Evolutionary conservation across 768 basidiomycete genomes (phyloP).

Genomic region (Terana coerulea): DNA sequence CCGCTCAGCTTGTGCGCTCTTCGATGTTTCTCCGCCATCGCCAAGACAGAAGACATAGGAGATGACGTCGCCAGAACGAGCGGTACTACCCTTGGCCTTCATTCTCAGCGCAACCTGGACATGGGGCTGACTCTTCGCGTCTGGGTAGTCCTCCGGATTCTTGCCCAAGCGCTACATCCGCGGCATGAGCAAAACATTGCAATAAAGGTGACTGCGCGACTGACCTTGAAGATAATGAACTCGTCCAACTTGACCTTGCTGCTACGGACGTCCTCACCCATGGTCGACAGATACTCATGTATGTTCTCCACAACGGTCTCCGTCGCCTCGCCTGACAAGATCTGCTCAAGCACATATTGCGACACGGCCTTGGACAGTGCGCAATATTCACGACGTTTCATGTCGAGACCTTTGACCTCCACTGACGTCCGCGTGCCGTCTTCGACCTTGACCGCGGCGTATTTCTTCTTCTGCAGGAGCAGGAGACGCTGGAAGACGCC

Average conservation of each 20-base stretch:
- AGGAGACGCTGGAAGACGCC: conserved; percentile 89
- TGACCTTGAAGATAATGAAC: conserved; percentile 91
- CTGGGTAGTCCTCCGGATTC: conserved; percentile 95
- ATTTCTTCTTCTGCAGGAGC: conserved; percentile 98
- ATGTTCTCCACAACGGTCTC: conserved; percentile 88
- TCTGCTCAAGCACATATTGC: conserved; percentile 85
- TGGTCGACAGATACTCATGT: conserved; percentile 80
- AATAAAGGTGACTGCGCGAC: conserved; percentile 11
- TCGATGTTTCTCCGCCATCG: conserved; percentile 67
- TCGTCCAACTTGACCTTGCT: conserved; percentile 86
- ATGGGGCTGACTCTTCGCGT: conserved; percentile 92
- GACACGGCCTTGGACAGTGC: conserved; percentile 89
- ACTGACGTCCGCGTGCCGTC: conserved; percentile 72
- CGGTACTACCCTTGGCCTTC: conserved; percentile 79
- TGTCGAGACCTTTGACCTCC: conserved; percentile 96
- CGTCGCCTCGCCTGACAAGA: conserved; percentile 87
- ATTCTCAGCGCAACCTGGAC: conserved; percentile 92
- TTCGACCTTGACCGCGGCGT: conserved; percentile 94
- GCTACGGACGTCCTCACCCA: conserved; percentile 75
- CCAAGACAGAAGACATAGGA: conserved; percentile 90
- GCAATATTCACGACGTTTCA: conserved; percentile 98
- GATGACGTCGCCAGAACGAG: conserved; percentile 88
- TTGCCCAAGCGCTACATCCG: conserved; percentile 80
- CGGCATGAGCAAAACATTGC: background rate
- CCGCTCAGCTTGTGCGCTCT: conserved; percentile 79